Evolutionary conservation across 2,329 filamentous ascomycete genomes (phyloP).

Genomic region (Byssochlamys sp.): DNA sequence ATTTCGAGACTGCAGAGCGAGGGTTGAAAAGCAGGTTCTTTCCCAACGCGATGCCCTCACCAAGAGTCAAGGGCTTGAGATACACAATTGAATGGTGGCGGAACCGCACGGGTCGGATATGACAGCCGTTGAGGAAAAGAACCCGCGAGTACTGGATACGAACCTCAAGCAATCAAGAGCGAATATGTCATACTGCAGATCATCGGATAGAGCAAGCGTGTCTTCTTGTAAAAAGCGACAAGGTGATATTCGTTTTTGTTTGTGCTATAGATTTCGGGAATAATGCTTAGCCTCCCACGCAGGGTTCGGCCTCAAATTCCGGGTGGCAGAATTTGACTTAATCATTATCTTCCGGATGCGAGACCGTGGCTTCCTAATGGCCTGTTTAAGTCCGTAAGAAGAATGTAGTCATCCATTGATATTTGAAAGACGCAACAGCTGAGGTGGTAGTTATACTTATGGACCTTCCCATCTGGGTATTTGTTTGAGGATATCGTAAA

Average conservation of each 20-base stretch:
- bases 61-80: neutral
- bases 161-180: neutral
- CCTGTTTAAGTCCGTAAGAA: neutral
- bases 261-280: neutral
- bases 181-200: neutral
- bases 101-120: neutral
- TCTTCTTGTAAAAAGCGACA: neutral
- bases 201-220: neutral
- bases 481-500: neutral
- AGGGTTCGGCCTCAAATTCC: neutral
- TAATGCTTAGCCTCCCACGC: neutral
- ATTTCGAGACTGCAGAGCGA: neutral
- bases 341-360: neutral
- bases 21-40: neutral
- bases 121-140: neutral
- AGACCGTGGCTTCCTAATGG: neutral
- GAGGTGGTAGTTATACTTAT: neutral
- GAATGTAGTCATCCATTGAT: neutral
- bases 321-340: neutral
- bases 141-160: neutral
- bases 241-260: neutral
- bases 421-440: neutral
- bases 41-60: neutral
- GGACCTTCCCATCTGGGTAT: neutral
- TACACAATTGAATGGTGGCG: neutral